phyloP scores from a whole-genome alignment of 768 basidiomycete genomes.

The Lactifluus pinguis region DNA sequence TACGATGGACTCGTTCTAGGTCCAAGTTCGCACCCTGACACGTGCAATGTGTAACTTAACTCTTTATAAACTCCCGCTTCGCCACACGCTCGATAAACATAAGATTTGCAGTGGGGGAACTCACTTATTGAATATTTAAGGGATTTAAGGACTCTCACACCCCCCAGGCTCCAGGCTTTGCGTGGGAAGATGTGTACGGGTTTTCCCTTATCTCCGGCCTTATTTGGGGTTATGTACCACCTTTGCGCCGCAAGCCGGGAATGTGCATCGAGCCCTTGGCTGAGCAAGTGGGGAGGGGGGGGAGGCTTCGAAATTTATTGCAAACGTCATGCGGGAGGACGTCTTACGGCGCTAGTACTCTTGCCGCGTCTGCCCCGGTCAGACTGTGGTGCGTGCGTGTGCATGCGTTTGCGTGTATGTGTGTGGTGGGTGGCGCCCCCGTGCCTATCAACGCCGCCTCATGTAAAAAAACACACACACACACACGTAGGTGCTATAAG shows the following conservation, averaged over 20 bases:
- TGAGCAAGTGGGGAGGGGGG: not conserved
- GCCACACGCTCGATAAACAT: not conserved
- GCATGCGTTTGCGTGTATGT: not conserved
- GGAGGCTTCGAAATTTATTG: too few relatives aligned
- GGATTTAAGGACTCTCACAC: not conserved
- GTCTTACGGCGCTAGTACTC: not conserved
- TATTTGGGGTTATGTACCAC: too few relatives aligned
- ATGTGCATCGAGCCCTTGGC: not conserved
- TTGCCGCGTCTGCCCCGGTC: not conserved
- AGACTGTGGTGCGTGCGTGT: not conserved
- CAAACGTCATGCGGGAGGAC: not conserved
- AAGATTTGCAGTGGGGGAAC: not conserved
- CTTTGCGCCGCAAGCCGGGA: not conserved
- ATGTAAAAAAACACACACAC: not conserved
- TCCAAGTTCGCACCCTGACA: not conserved
- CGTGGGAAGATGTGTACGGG: not conserved
- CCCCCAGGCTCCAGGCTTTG: too few relatives aligned
- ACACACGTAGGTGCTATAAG: too few relatives aligned
- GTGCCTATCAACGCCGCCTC: not conserved
- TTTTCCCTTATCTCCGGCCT: too few relatives aligned
- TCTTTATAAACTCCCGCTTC: too few relatives aligned
- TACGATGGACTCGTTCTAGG: not conserved
- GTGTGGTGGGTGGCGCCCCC: not conserved
- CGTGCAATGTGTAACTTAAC: not conserved
- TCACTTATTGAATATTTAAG: not conserved